Base-by-base conservation (phyloP, 2,329 filamentous ascomycete species). In the Talaromyces sp. region DNA sequence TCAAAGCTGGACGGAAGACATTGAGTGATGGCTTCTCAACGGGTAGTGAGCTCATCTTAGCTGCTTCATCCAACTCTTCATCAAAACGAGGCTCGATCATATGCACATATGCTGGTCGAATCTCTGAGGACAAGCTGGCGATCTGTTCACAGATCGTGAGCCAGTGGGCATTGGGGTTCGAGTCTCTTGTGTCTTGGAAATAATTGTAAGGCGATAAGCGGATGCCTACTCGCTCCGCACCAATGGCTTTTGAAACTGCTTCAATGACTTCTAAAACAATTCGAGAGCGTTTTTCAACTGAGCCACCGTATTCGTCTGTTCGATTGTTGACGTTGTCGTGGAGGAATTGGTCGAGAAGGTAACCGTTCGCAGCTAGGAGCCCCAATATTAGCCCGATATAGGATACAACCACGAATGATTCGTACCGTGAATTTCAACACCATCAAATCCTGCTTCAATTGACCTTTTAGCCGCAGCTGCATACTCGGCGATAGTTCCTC, bases 361-460 rank as follows among this genome's bases (percentile, higher is more conserved):
- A 84, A 8, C 79, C 82, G 66, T 82, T 83, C 49, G 27, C 49
- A 4, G 70, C 79, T 14, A 9, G 39, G 24, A 9, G 41, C 16
- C 24, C 3, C 24, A 27, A 31, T 4, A 27, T 50, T 50, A 50
- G 19, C 43, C 43, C 13, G 43, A 27, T 27, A 0, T 27, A 31
- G 22, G 27, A 50, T 50, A 7, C 4, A 27, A 50, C 27, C 13
- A 50, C 11, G 16, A 31, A 24, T 1, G 4, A 60, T 45, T 41
- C 70, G 63, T 75, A 78, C 74, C 80, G 65, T 83, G 81, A 11
- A 83, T 73, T 66, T 84, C 82, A 0, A 83, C 77, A 3, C 79
- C 81, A 65, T 83, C 81, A 64, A 83, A 86, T 0, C 85, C 84
- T 37, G 79, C 82, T 27, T 79, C 78, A 2, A 88, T 78, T 0